These are phyloP conservation scores for Silene coronaria DNA, from an alignment of 179 eudicot species.

Conservation along the genomic window DNA sequence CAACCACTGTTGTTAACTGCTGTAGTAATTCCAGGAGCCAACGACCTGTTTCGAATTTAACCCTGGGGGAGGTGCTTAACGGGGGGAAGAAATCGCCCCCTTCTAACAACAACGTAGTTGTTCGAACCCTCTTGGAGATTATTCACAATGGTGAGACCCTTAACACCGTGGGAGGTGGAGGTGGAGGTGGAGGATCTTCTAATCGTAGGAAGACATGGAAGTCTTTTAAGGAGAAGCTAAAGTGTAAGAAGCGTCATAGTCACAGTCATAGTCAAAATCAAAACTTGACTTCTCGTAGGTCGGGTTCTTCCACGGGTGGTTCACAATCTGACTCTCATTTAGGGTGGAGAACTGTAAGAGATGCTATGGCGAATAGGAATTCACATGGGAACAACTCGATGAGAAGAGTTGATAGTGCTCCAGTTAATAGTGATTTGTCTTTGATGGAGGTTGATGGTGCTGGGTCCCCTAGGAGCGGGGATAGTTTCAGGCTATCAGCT, in stretches of 20 bases:
- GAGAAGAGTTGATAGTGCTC: constrained; percentile 24
- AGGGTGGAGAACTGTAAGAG: constrained; percentile 3
- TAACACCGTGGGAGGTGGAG: background rate
- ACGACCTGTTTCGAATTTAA: constrained; percentile 19
- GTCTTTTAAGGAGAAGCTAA: constrained; percentile 46
- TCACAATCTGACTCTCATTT: constrained; percentile 41
- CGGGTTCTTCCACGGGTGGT: constrained; percentile 30
- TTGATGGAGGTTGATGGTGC: constrained; percentile 32
- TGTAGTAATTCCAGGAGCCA: background rate
- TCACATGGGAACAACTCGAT: constrained; percentile 26
- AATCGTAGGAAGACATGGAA: constrained; percentile 42
- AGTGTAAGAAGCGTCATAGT: constrained; percentile 30
- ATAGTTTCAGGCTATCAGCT: constrained; percentile 38
- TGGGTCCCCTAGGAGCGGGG: constrained; percentile 32
- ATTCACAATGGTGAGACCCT: constrained; percentile 36
- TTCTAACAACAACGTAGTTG: constrained; percentile 18
- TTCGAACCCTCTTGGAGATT: constrained; percentile 47
- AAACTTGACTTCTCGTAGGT: constrained; percentile 12
- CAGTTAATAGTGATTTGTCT: constrained; percentile 27
- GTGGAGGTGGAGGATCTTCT: constrained; percentile 8
- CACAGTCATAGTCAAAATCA: constrained; percentile 31
- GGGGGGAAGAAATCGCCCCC: constrained; percentile 22
- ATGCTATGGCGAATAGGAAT: constrained; percentile 19
- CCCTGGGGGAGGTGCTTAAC: constrained; percentile 40
- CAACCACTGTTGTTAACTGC: background rate